Conservation (phyloP, 495 filamentous ascomycete genomes). For the Talaromyces liani region DNA sequence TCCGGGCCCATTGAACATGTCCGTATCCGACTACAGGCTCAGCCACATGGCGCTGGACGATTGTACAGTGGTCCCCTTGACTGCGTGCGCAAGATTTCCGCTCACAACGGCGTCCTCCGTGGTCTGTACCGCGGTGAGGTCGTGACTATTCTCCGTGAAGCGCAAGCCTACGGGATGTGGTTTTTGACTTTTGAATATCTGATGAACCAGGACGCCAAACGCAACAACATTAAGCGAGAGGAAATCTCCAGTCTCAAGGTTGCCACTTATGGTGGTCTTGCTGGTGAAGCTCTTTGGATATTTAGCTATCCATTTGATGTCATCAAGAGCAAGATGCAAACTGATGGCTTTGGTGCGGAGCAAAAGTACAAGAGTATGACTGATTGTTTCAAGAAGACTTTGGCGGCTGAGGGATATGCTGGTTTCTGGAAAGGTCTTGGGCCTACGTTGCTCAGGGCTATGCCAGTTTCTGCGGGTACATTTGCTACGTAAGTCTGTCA, state of each 20-base stretch:
- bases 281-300: conserved; percentile 91
- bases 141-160: conserved; percentile 83
- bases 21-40: conserved; percentile 93
- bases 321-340: conserved; percentile 99
- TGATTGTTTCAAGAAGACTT: conserved; percentile 85
- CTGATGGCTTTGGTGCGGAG: conserved; percentile 71
- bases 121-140: conserved; percentile 82
- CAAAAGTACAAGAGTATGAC: conserved; percentile 73
- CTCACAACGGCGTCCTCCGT: conserved; percentile 53
- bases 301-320: conserved; percentile 93
- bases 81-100: conserved; percentile 76
- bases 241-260: conserved; percentile 78
- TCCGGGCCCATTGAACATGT: conserved; percentile 95
- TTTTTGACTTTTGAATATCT: conserved; percentile 92
- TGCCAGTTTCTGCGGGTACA: conserved; percentile 95
- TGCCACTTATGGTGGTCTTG: conserved; percentile 85
- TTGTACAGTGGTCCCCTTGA: conserved; percentile 83
- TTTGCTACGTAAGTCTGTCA: conserved; percentile 62
- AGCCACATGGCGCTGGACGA: conserved; percentile 73
- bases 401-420: conserved; percentile 61
- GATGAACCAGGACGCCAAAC: conserved; percentile 80
- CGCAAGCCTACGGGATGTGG: conserved; percentile 92
- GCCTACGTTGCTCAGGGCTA: conserved; percentile 89
- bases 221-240: conserved; percentile 64
- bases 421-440: conserved; percentile 97